These are phyloP conservation scores for Ceratobasidium sp. DNA, from an alignment of 1,284 basidiomycete species.

Conservation along the genomic window DNA sequence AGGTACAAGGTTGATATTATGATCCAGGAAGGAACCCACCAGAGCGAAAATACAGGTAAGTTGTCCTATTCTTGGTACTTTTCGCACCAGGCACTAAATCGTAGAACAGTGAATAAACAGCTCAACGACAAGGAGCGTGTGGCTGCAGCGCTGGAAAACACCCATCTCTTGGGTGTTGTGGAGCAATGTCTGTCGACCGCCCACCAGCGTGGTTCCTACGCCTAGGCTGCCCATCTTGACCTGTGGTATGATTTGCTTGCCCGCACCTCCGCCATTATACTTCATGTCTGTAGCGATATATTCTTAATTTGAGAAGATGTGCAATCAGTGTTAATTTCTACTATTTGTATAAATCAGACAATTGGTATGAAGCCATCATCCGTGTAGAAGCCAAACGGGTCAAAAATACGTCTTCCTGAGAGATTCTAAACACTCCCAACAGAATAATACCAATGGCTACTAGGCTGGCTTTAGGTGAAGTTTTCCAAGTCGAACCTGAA, in stretches of 20 bases:
- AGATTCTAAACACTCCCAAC: slow-evolving; percentile 33
- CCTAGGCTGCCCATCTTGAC: neutral
- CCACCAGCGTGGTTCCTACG: slow-evolving; percentile 44
- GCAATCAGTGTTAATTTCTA: neutral
- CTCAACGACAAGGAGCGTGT: slow-evolving; percentile 99
- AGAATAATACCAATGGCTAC: slow-evolving; percentile 20
- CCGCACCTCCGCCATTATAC: neutral
- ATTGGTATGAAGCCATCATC: slow-evolving; percentile 27
- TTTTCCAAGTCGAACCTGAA: slow-evolving; percentile 27
- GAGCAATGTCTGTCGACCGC: slow-evolving; percentile 84
- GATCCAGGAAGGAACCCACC: slow-evolving; percentile 95
- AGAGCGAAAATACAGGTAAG: slow-evolving; percentile 88
- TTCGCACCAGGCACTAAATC: neutral
- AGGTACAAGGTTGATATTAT: slow-evolving; percentile 96
- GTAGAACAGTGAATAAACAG: slow-evolving; percentile 98
- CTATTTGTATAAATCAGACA: slow-evolving; percentile 22
- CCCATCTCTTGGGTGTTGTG: slow-evolving; percentile 86
- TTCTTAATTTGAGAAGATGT: neutral
- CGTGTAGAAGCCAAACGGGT: slow-evolving; percentile 16
- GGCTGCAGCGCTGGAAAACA: slow-evolving; percentile 96
- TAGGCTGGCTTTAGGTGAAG: slow-evolving; percentile 14
- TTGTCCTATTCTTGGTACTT: neutral
- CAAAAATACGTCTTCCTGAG: slow-evolving; percentile 29
- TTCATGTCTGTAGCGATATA: slow-evolving; percentile 26
- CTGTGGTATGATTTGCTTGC: neutral